phyloP scores from a whole-genome alignment of 345 rosid genomes.

The Physaria fendleri region DNA sequence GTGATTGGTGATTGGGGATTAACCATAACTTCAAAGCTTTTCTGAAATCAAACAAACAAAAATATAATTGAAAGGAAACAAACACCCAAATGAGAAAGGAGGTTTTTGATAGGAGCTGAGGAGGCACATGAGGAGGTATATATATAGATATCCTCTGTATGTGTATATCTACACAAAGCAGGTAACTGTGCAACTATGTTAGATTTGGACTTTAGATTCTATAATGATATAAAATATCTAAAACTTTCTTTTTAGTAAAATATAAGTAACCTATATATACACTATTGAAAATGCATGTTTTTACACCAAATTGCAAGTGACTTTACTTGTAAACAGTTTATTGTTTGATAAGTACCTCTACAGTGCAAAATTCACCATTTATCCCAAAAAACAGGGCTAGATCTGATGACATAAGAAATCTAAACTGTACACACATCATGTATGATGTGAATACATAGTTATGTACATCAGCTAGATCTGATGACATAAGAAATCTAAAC shows the following conservation, averaged over 20 bases:
- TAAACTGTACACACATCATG: no score
- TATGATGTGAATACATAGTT: no score
- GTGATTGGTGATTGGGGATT: slow-evolving; percentile 49
- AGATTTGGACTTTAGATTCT: slow-evolving; percentile 19
- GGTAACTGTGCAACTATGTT: slow-evolving; percentile 11
- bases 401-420: slow-evolving; percentile 15
- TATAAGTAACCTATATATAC: background rate
- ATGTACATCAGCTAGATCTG: no score
- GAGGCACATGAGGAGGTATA: slow-evolving; percentile 22
- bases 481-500: no score
- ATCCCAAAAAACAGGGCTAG: background rate
- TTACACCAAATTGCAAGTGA: background rate
- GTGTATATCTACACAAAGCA: slow-evolving; percentile 13
- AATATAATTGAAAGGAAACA: background rate
- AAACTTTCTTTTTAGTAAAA: background rate
- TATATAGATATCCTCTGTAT: slow-evolving; percentile 22
- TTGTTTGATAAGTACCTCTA: background rate
- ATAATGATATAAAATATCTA: slow-evolving; percentile 19
- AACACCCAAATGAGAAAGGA: slow-evolving; percentile 17
- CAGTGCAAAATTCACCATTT: background rate
- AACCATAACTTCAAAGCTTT: slow-evolving; percentile 42
- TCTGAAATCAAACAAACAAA: slow-evolving; percentile 6
- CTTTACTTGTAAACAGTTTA: background rate
- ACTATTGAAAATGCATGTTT: background rate
- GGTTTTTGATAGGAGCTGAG: slow-evolving; percentile 12